A percentile compares a stretch with the other conserved stretches of the same genome.
These are phyloP conservation scores for Harringtonia aguacate DNA, from an alignment of 2,329 filamentous ascomycete species.

Conservation along the genomic window DNA sequence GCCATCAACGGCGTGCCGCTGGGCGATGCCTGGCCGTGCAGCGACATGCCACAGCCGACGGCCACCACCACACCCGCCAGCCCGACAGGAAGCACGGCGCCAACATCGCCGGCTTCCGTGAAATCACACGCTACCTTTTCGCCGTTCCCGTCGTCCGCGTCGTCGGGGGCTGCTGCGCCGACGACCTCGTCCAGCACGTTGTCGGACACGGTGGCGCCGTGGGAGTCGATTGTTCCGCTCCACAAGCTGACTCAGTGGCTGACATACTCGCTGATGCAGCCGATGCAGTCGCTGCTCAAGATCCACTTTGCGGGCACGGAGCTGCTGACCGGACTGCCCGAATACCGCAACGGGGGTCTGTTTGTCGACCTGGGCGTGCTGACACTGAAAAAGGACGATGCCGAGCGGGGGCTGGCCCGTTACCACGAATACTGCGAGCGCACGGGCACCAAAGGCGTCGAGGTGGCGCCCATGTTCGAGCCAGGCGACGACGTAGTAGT, in stretches of 20 bases:
- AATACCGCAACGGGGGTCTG: conserved; percentile 86
- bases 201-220: conserved; percentile 37
- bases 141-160: conserved; percentile 31
- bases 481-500: conserved; percentile 51
- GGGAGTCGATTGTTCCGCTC: conserved; percentile 62
- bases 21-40: conserved; percentile 91
- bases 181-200: conserved; percentile 10
- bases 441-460: conserved; percentile 51
- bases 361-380: conserved; percentile 77
- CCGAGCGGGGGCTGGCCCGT: conserved; percentile 30
- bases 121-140: conserved; percentile 22
- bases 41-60: conserved; percentile 55
- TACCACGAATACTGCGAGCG: conserved; percentile 57
- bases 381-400: conserved; percentile 35
- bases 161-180: conserved; percentile 17
- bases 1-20: conserved; percentile 78
- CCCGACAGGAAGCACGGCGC: conserved; percentile 14
- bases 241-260: conserved; percentile 88
- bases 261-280: conserved; percentile 74
- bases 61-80: conserved; percentile 8
- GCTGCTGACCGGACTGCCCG: conserved; percentile 75
- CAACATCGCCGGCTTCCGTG: conserved; percentile 29
- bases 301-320: conserved; percentile 50
- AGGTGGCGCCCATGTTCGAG: conserved; percentile 48
- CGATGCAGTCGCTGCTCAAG: conserved; percentile 41